Conservation (phyloP, 805 yeast genomes). For the Metschnikowia colocasiae region DNA sequence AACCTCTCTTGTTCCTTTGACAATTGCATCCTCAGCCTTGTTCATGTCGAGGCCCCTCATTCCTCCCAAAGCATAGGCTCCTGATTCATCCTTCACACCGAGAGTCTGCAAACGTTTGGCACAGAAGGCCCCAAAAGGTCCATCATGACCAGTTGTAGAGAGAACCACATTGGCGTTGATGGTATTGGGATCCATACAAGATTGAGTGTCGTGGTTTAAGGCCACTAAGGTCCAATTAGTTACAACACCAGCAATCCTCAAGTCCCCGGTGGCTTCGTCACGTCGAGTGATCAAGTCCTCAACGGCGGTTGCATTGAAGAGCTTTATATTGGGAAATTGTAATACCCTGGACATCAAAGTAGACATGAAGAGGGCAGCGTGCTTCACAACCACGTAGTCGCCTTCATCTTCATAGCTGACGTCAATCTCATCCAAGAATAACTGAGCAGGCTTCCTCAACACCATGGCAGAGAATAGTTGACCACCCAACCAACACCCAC, state of each 20-base stretch:
- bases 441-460: slow-evolving; percentile 74
- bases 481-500: slow-evolving; percentile 78
- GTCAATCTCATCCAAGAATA: slow-evolving; percentile 59
- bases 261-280: slow-evolving; percentile 50
- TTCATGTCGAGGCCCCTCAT: slow-evolving; percentile 82
- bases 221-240: slow-evolving; percentile 81
- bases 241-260: slow-evolving; percentile 74
- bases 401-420: slow-evolving; percentile 76
- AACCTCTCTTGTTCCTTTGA: slow-evolving; percentile 62
- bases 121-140: slow-evolving; percentile 77
- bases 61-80: slow-evolving; percentile 46
- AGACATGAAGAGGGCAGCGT: slow-evolving; percentile 73
- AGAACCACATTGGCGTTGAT: slow-evolving; percentile 62
- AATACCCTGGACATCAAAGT: slow-evolving; percentile 67
- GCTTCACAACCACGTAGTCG: slow-evolving; percentile 74
- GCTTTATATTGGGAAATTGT: slow-evolving; percentile 67
- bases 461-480: slow-evolving; percentile 76
- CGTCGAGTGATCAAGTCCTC: slow-evolving; percentile 76
- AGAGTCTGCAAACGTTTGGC: slow-evolving; percentile 55
- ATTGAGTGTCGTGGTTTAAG: slow-evolving; percentile 70
- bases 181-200: slow-evolving; percentile 82
- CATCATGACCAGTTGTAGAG: slow-evolving; percentile 78
- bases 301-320: slow-evolving; percentile 77
- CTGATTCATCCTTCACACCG: slow-evolving; percentile 24
- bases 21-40: slow-evolving; percentile 71